Base-by-base conservation (phyloP, 306 rosid genomes). In the Lathyrus aphaca region DNA sequence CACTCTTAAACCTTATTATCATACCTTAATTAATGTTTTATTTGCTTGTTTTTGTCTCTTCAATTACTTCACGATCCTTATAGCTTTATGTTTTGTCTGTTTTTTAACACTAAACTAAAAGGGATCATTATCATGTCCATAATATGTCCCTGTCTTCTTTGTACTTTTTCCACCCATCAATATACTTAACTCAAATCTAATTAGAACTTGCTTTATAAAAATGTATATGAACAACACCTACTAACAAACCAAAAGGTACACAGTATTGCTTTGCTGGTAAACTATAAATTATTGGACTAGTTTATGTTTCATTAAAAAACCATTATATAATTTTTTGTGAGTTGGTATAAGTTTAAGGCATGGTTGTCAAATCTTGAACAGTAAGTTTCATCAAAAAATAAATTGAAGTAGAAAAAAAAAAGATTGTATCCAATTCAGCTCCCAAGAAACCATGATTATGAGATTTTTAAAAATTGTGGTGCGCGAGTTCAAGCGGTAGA, bases 21-120 rank as follows among this genome's bases (percentile, higher is more conserved):
- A 74, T 49, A 67, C 43, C 65, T 45, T 64, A 48, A 66, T 68
- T 74, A 57, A 11, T 74, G 27, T 21, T 68, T 64, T 69, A 63
- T 78, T 61, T 44, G 59, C 21, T 59, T 65, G 57, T 69, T 80
- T 69, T 37, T 19, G 25, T 68, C 66, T 16, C 29, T 70, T 73
- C 37, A 58, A 51, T 69, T 48, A 43, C 29, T 68, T 69, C 66
- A 40, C 58, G 39, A 42, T 73, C 65, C 64, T 35, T 32, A 23
- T 42, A 40, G n/a, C 76, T 50, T 69, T 60, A 57, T 38, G 69
- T 67, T 59, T 71, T 71, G 75, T 68, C 77, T 57, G 25, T 48
- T 61, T 79, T 54, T 50, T n/a, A 61, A 62, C 32, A 44, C 68
- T 56, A 6, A 53, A 27, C 18, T 13, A 25, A 27, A 1, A 1